phyloP scores from a whole-genome alignment of 176 grass and related monocot species.

The Zizania latifolia region DNA sequence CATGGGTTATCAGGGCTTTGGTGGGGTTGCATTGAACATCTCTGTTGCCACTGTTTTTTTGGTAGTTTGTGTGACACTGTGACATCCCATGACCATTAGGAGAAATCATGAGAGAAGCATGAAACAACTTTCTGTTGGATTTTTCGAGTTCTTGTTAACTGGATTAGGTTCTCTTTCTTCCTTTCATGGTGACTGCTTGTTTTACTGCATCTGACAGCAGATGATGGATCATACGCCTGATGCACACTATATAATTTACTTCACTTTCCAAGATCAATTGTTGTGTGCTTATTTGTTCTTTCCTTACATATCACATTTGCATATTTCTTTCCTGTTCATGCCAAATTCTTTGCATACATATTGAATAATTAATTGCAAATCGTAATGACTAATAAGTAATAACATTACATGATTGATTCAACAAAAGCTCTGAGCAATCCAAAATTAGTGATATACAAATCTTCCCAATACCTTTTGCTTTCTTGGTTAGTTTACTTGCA shows the following conservation, averaged over 20 bases:
- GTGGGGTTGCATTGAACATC: slow-evolving; percentile 9
- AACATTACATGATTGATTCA: slow-evolving; percentile 1
- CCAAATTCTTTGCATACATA: background rate
- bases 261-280: background rate
- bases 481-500: too few relatives aligned
- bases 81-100: background rate
- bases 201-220: background rate
- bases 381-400: background rate
- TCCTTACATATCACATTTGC: background rate
- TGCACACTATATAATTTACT: background rate
- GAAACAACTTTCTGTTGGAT: background rate
- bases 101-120: background rate
- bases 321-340: background rate
- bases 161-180: slow-evolving; percentile 2
- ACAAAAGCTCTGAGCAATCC: background rate
- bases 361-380: background rate
- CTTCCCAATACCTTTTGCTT: background rate
- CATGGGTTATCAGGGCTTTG: background rate
- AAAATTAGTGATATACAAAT: background rate
- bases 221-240: background rate
- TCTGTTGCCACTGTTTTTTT: background rate
- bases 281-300: background rate
- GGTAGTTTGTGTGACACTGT: slow-evolving; percentile 4
- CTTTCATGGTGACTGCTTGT: background rate
- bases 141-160: slow-evolving; percentile 15